phyloP scores from a whole-genome alignment of 1,284 basidiomycete genomes.

The Erythrobasidium hasegawianum region DNA sequence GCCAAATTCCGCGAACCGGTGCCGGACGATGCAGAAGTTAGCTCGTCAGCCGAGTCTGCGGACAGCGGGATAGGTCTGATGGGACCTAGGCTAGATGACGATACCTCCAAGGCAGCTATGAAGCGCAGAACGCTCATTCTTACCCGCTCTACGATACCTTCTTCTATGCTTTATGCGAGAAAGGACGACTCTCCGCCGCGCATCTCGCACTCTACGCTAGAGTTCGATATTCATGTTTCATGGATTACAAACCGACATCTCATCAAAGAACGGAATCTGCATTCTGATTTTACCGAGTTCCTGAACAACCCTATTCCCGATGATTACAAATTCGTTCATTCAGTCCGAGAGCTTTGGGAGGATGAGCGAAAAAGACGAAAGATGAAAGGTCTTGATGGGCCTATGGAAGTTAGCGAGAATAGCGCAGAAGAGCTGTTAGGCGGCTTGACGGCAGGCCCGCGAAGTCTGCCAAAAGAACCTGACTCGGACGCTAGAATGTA shows the following conservation, averaged over 20 bases:
- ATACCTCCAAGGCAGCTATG: neutral
- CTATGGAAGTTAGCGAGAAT: slow-evolving; percentile 32
- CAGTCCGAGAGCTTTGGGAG: slow-evolving; percentile 90
- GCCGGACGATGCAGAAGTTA: slow-evolving; percentile 44
- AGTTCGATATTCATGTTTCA: slow-evolving; percentile 75
- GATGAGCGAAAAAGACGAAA: slow-evolving; percentile 74
- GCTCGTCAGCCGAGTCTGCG: neutral
- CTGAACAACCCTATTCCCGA: slow-evolving; percentile 54
- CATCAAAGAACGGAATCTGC: slow-evolving; percentile 65
- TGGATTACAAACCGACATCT: slow-evolving; percentile 78
- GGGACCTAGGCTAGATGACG: neutral
- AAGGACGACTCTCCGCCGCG: slow-evolving; percentile 33
- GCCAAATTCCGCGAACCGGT: slow-evolving; percentile 55
- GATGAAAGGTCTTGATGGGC: slow-evolving; percentile 55
- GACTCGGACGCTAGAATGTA: slow-evolving; percentile 39
- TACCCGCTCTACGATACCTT: slow-evolving; percentile 33
- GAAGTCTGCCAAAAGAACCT: slow-evolving; percentile 38
- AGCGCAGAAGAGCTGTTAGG: slow-evolving; percentile 35
- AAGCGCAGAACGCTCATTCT: neutral
- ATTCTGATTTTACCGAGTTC: slow-evolving; percentile 66
- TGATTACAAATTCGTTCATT: slow-evolving; percentile 73
- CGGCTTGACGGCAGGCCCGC: slow-evolving; percentile 42
- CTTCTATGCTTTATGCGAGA: slow-evolving; percentile 33
- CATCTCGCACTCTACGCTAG: slow-evolving; percentile 55
- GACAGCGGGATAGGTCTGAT: neutral